Percentiles rank a stretch among this genome's conserved stretches.
Conservation (phyloP, 139 green algal genomes). For the Coelastrella sp. region DNA sequence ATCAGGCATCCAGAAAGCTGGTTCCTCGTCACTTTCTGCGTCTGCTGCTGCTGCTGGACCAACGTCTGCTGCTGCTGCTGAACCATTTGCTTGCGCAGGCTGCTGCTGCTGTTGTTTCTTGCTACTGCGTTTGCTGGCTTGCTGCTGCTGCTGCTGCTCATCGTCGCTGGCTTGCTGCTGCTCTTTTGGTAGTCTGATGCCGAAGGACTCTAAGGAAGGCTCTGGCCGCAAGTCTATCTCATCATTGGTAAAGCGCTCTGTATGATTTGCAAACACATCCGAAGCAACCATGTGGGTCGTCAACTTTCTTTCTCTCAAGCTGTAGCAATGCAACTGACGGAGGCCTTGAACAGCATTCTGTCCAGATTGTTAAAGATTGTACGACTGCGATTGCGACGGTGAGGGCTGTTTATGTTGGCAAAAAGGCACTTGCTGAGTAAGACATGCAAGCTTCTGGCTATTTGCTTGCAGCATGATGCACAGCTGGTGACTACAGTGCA, state of each 20-base stretch:
- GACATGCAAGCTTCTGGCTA: not conserved
- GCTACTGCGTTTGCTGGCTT: not conserved
- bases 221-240: conserved; percentile 77
- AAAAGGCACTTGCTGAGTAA: not conserved
- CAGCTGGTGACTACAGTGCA: too few species aligned
- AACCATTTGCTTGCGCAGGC: not conserved
- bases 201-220: conserved; percentile 51
- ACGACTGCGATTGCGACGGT: too few species aligned
- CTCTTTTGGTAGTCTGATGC: conserved; percentile 41
- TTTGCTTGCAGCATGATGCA: too few species aligned
- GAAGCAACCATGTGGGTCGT: too few species aligned
- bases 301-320: too few species aligned
- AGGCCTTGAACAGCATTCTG: too few species aligned
- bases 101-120: conserved; percentile 18
- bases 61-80: not conserved
- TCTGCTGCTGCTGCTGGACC: not conserved
- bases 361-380: too few species aligned
- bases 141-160: conserved; percentile 19
- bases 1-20: conserved; percentile 1
- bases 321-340: too few species aligned
- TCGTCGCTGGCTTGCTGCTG: not conserved
- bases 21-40: not conserved
- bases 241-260: conserved; percentile 76
- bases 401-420: not conserved
- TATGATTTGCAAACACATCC: not conserved